A percentile compares a stretch with the other conserved stretches of the same genome.
Evolutionary conservation across 257 asterid species (phyloP).

Genomic region (Buddleja alternifolia): DNA sequence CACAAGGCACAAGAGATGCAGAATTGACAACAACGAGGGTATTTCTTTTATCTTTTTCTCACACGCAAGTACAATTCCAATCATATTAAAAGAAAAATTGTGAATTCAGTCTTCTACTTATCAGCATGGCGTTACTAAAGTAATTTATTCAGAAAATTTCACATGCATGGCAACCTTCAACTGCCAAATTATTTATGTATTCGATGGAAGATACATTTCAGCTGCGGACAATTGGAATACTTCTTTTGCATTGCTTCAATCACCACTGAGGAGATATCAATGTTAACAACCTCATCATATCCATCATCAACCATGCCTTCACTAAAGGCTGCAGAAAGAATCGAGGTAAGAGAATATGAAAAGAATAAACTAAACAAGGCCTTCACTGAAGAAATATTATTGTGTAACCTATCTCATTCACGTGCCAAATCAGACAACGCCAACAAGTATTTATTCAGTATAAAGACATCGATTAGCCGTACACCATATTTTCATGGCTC

Average conservation of each 20-base stretch:
- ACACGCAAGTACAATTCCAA: slow-evolving; percentile 5
- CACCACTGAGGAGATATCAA: slow-evolving; percentile 73
- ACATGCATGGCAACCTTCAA: slow-evolving; percentile 2
- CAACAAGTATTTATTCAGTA: no score
- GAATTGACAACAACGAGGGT: not conserved
- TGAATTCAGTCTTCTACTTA: not conserved
- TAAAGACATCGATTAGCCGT: no score
- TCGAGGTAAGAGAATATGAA: not conserved
- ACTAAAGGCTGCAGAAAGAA: slow-evolving; percentile 58
- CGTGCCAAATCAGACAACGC: not conserved
- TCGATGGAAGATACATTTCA: slow-evolving; percentile 58
- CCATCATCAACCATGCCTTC: slow-evolving; percentile 76
- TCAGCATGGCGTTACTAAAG: not conserved
- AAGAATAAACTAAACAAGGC: not conserved
- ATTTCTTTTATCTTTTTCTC: slow-evolving; percentile 14
- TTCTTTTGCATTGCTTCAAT: slow-evolving; percentile 73
- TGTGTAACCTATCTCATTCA: not conserved
- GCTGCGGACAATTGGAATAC: slow-evolving; percentile 49
- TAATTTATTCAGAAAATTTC: not conserved
- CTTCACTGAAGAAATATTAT: not conserved
- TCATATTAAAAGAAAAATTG: not conserved
- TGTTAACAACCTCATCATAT: slow-evolving; percentile 55
- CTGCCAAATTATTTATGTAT: slow-evolving; percentile 3
- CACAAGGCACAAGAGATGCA: not conserved
- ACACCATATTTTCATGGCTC: slow-evolving; percentile 2